Conservation (phyloP, 2,329 filamentous ascomycete genomes). For the Thielaviopsis euricoi region DNA sequence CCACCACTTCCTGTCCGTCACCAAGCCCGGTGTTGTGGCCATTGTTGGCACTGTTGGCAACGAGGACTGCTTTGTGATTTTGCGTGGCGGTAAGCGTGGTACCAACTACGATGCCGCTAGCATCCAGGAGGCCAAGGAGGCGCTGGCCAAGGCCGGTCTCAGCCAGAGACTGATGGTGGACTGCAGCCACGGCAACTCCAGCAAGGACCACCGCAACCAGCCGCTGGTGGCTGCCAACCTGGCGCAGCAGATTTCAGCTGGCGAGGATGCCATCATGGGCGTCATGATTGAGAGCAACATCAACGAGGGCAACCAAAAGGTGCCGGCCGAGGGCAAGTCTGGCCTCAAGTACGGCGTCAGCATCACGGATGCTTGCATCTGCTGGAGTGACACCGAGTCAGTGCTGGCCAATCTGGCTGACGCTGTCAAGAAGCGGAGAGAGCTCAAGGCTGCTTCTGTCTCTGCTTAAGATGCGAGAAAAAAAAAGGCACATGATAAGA, state of each 20-base stretch:
- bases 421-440: conserved; percentile 60
- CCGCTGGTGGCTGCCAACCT: conserved; percentile 74
- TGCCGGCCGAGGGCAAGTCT: conserved; percentile 68
- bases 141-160: conserved; percentile 58
- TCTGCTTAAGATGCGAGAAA: neutral
- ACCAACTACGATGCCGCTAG: conserved; percentile 85
- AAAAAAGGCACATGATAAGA: conserved; percentile 8
- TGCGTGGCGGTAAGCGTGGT: conserved; percentile 80
- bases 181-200: conserved; percentile 91
- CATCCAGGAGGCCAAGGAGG: conserved; percentile 67
- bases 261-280: conserved; percentile 80
- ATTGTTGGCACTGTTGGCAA: conserved; percentile 92
- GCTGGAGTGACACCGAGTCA: conserved; percentile 75
- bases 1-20: conserved; percentile 94
- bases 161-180: conserved; percentile 82
- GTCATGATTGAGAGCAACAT: conserved; percentile 99
- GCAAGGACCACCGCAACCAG: conserved; percentile 95
- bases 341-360: conserved; percentile 86
- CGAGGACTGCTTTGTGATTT: conserved; percentile 91
- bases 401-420: conserved; percentile 65
- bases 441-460: conserved; percentile 14
- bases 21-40: conserved; percentile 86
- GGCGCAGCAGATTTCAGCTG: conserved; percentile 68
- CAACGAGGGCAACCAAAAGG: conserved; percentile 85
- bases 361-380: conserved; percentile 94